phyloP scores from a whole-genome alignment of 2,329 filamentous ascomycete genomes.

The Arachnomyces sp. region DNA sequence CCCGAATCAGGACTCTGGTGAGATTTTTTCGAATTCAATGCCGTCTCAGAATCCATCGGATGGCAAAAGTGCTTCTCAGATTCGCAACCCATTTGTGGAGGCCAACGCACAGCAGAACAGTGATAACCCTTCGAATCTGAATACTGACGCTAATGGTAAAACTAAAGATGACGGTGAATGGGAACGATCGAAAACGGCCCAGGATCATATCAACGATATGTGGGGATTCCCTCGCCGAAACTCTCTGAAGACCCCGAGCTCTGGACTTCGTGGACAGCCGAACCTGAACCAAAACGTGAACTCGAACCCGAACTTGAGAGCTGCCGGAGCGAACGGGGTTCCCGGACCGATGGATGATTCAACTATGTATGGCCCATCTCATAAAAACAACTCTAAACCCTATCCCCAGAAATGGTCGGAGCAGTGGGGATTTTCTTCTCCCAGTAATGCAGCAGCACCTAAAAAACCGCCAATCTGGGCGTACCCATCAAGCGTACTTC shows the following conservation, averaged over 20 bases:
- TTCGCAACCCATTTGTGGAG: neutral
- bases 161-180: too few relatives aligned
- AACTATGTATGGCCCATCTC: slow-evolving; percentile 14
- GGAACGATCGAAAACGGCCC: too few relatives aligned
- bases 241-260: slow-evolving; percentile 15
- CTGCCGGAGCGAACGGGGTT: neutral
- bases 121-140: slow-evolving; percentile 5
- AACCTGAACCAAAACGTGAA: slow-evolving; percentile 1
- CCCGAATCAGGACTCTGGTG: slow-evolving; percentile 23
- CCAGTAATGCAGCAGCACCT: slow-evolving; percentile 7
- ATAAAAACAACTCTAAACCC: slow-evolving; percentile 3
- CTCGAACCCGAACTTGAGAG: too few relatives aligned
- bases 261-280: neutral
- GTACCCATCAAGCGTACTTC: slow-evolving; percentile 19
- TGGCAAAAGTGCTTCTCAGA: neutral
- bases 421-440: slow-evolving; percentile 11
- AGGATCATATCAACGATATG: too few relatives aligned
- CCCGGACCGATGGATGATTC: neutral
- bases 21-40: slow-evolving; percentile 17
- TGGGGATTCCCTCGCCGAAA: slow-evolving; percentile 20
- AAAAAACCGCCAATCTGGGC: slow-evolving; percentile 18
- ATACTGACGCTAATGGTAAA: slow-evolving; percentile 3
- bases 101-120: too few relatives aligned
- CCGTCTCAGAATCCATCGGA: too few relatives aligned
- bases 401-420: slow-evolving; percentile 11